A percentile compares a stretch with the other conserved stretches of the same genome.
Conservation (phyloP, 345 rosid genomes). For the Boechera retrofracta region DNA sequence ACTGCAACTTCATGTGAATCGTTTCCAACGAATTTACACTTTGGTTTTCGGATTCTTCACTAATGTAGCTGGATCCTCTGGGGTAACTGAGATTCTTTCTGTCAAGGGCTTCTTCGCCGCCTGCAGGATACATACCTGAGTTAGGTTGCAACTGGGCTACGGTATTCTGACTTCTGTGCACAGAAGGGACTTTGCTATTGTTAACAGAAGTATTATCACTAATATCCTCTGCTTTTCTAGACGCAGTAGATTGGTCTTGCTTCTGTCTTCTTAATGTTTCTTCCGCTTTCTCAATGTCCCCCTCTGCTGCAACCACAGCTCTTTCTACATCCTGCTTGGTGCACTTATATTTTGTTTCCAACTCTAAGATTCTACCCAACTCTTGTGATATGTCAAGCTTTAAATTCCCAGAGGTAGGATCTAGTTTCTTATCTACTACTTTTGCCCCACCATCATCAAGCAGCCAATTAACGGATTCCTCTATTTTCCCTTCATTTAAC, state of each 20-base stretch:
- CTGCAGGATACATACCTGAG: conserved; percentile 45
- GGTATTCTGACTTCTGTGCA: conserved; percentile 49
- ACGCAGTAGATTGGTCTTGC: conserved; percentile 59
- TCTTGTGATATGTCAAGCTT: conserved; percentile 87
- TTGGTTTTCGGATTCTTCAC: conserved; percentile 53
- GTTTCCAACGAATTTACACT: conserved; percentile 59
- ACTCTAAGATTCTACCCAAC: conserved; percentile 67
- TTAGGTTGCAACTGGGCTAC: conserved; percentile 56
- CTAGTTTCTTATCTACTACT: conserved; percentile 60
- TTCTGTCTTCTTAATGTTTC: conserved; percentile 58
- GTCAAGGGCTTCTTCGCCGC: conserved; percentile 59
- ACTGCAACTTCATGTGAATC: conserved; percentile 61
- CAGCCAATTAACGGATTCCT: conserved; percentile 84
- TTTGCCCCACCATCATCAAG: conserved; percentile 66
- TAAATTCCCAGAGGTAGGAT: conserved; percentile 59
- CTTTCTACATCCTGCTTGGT: conserved; percentile 88
- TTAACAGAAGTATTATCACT: conserved; percentile 54
- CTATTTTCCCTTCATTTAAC: conserved; percentile 84
- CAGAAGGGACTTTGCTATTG: conserved; percentile 43
- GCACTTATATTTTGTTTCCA: conserved; percentile 70
- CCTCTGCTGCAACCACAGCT: conserved; percentile 74
- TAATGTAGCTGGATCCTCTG: conserved; percentile 46
- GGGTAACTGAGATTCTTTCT: conserved; percentile 67
- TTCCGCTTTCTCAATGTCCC: conserved; percentile 79
- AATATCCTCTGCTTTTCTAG: conserved; percentile 62